These are phyloP conservation scores for Ilex asprella DNA, from an alignment of 257 asterid genomes.

Conservation along the genomic window DNA sequence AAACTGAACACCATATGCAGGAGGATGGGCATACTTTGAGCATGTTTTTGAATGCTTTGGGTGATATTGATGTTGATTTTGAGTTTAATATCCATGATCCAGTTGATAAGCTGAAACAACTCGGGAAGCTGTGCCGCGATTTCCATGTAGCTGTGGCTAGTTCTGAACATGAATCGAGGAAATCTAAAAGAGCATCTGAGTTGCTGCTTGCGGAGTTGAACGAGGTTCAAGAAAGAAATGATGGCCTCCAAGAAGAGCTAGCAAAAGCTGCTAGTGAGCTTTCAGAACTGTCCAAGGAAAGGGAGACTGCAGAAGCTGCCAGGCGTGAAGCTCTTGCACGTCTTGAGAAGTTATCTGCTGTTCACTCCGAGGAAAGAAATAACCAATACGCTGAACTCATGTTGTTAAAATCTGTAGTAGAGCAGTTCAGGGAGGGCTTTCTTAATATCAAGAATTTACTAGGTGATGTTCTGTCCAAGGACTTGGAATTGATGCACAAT, in stretches of 20 bases:
- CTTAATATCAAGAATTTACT: constrained; percentile 41
- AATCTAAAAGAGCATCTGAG: constrained; percentile 88
- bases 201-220: constrained; percentile 87
- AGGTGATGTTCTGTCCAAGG: constrained; percentile 60
- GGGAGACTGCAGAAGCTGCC: constrained; percentile 52
- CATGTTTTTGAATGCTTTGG: constrained; percentile 41
- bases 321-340: constrained; percentile 58
- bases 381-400: constrained; percentile 50
- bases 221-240: constrained; percentile 97
- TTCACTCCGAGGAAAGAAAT: constrained; percentile 62
- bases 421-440: constrained; percentile 50
- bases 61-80: constrained; percentile 38
- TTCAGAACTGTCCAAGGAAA: constrained; percentile 60
- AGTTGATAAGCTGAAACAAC: constrained; percentile 46
- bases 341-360: constrained; percentile 51
- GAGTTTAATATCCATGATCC: constrained; percentile 35
- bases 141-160: constrained; percentile 38
- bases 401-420: constrained; percentile 43
- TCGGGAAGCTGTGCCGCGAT: constrained; percentile 44
- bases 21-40: constrained; percentile 57
- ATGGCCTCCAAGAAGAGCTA: constrained; percentile 84
- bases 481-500: constrained; percentile 53
- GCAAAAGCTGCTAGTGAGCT: constrained; percentile 45
- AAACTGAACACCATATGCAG: constrained; percentile 42
- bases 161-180: constrained; percentile 63